Evolutionary conservation across 129 eudicot genomes (phyloP), one percentile per base, ranked within the genome.

Genomic region (Logfia minima): DNA sequence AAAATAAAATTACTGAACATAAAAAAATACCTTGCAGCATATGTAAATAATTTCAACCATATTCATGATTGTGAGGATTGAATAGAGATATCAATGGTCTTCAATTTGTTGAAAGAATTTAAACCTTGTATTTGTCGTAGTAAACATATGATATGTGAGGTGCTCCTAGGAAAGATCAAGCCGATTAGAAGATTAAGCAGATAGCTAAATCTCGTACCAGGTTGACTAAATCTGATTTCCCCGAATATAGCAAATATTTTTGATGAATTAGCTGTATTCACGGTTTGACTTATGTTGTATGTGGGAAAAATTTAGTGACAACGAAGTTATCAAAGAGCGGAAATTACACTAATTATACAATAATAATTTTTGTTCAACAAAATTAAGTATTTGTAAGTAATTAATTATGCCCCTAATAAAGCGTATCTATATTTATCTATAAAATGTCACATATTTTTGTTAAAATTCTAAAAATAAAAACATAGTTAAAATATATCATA

Each of bases 231-330:
- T 41, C 62, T 70, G 26, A 4, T 71, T 71, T 71, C 64, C 66
- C 31, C 9, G 8, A 55, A 19, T 18, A 11, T 56, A 45, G 48
- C 48, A 39, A 29, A 28, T 72, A 72, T 72, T 31, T 21, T 56
- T 35, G 45, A 72, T 53, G 3, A 72, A 32, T 72, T 72, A 8
- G 66, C 31, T 72, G 66, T 31, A 32, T 72, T 55, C 43, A 32
- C n/a, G 32, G 77, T 72, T 72, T 56, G 77, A 72, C 31, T 72
- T 72, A n/a, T 21, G 22, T 55, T 32, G 10, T 14, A 32, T 72
- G 66, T 71, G 52, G 64, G 64, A 52, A 51, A 29, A 3, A 24
- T 51, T 71, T 24, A 35, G 7, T 48, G 35, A 70, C 48, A 26
- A 22, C 23, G 5, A 24, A 48, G 60, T 28, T 24, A 45, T 22